Base-by-base conservation (phyloP, 257 asterid species). In the Haberlea rhodopensis region DNA sequence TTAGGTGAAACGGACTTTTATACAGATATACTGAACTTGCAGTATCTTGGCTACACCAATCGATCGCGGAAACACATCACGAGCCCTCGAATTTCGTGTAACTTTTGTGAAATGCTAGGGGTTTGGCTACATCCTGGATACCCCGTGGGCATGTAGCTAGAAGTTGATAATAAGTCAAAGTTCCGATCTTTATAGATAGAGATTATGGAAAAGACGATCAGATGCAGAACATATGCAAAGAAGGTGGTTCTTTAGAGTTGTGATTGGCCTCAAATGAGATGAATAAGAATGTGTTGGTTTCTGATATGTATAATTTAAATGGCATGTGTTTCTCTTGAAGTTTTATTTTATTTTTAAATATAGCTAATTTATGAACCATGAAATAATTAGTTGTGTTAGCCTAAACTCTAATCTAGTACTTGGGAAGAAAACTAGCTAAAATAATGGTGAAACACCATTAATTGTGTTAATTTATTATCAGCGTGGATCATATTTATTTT, bases 1-100 rank as follows among this genome's bases (percentile, higher is more conserved):
- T 31, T 86, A 78, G 78, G 55, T 25, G 21, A 19, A 24, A 13
- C 8, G 25, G 25, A 5, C 15, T 37, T 67, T 57, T 40, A 8
- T 32, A 45, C 3, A 1, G 73, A 63, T 64, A 23, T 55, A 53
- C 63, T 34, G 16, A 34, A 31, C 20, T n/a, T 52, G 54, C 62
- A 58, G 68, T 55, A 24, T 27, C 34, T 21, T 22, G 52, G 26
- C 56, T 7, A 24, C 25, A 23, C 31, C 46, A 57, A 9, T 58
- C n/a, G 22, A 18, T 18, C 25, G 26, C 1, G 37, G 34, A 18
- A 16, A 66, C 66, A 16, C 53, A 11, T 16, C 32, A 57, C 53
- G 5, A 34, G 67, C 19, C 66, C 8, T 4, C 19, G 16, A 37
- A 0, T 43, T 43, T 43, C 68, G 40, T 65, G 7, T 67, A 15